Base-by-base conservation (phyloP, 2,329 filamentous ascomycete species). In the Aspergillus sp. region DNA sequence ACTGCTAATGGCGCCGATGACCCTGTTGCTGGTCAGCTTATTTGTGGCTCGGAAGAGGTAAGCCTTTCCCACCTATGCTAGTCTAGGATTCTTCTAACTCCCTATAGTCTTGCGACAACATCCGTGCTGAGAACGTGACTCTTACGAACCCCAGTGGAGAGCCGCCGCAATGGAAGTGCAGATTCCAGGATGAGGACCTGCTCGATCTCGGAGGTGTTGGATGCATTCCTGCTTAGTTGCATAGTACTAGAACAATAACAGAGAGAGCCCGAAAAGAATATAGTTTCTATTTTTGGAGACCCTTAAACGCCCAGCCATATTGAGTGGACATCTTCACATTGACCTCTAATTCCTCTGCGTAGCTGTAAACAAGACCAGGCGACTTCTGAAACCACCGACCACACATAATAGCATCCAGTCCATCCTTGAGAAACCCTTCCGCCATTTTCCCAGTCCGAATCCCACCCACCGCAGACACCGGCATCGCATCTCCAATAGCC, bases 381-480 rank as follows among this genome's bases (percentile, higher is more conserved):
- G 22, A 23, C 46, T 48, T 48, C 9, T 48, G 46, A 25, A 48
- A 48, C 46, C 19, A 25, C n/a, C 46, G 9, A 23, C 19, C n/a
- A 52, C 30, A 38, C 34, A 13, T 34, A 23, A 52, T 52, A 3
- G 50, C 50, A 38, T 41, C n/a, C 7, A 31, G 30, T 3, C 31
- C 50, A 38, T 52, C 31, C 3, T 38, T 4, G 3, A 34, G 30
- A 22, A 22, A 38, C 8, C n/a, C 19, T 4, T 52, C 30, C 8
- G n/a, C 34, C 50, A 52, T 6, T 5, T 19, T 22, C 13, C 51
- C 25, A 15, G 43, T 4, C 2, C 34, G 22, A 9, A 38, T 17
- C 5, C 51, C 34, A 15, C 71, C 69, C 22, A 71, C 69, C 23
- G 68, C 60, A 1, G 69, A 68, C 9, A 71, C 38, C 5, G 69